Percentiles rank a stretch among this genome's conserved stretches.
These are phyloP conservation scores for Allium cepa DNA, from an alignment of 106 monocot genomes.

Conservation along the genomic window DNA sequence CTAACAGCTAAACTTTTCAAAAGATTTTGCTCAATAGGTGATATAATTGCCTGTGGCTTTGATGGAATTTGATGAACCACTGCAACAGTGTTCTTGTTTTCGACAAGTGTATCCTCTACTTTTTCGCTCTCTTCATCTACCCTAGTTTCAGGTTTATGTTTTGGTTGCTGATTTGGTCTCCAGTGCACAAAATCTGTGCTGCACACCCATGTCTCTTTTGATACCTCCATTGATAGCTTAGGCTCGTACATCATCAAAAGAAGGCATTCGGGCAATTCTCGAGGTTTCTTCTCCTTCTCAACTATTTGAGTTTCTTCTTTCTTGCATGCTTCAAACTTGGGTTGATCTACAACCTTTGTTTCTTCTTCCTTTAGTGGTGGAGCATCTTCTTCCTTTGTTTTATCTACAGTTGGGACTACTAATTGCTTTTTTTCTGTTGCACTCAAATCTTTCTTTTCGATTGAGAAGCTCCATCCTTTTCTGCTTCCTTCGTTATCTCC, in stretches of 20 bases:
- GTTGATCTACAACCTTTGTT: constrained; percentile 9
- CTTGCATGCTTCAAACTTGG: not conserved
- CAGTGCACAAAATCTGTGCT: constrained; percentile 69
- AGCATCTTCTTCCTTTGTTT: constrained; percentile 9
- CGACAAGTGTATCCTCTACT: too few species aligned
- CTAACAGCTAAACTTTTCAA: not conserved
- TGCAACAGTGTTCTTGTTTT: not conserved
- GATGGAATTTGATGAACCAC: not conserved
- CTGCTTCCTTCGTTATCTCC: constrained; percentile 24
- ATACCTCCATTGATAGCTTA: constrained; percentile 97
- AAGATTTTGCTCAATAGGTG: constrained; percentile 14
- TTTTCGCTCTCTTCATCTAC: not conserved
- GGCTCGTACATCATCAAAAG: constrained; percentile 98
- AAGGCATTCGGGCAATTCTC: constrained; percentile 77
- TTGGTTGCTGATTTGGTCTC: constrained; percentile 28
- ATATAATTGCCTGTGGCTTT: not conserved
- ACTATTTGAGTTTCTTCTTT: constrained; percentile 3
- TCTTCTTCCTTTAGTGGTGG: not conserved
- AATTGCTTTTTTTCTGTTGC: not conserved
- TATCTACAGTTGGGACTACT: not conserved
- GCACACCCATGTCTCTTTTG: constrained; percentile 95
- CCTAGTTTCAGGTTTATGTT: not conserved
- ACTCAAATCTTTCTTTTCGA: constrained; percentile 32
- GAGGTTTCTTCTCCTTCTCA: constrained; percentile 14
- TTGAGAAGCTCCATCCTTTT: constrained; percentile 57